Percentiles rank a stretch among this genome's conserved stretches.
Conservation (phyloP, 2,329 filamentous ascomycete species). For the Nemania abortiva region DNA sequence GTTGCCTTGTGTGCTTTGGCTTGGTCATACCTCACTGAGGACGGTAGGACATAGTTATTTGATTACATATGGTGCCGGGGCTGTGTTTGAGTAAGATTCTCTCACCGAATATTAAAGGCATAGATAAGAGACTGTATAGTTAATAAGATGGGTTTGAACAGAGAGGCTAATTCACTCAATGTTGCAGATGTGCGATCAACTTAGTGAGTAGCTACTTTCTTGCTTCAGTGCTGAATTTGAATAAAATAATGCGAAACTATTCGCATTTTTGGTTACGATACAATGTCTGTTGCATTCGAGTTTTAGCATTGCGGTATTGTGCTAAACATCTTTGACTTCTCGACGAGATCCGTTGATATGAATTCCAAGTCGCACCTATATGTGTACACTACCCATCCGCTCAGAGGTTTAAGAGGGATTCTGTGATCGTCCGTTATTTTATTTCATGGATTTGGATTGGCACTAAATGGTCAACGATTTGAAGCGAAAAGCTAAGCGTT, state of each 20-base stretch:
- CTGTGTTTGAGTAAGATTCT: background rate
- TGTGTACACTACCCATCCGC: too few relatives aligned
- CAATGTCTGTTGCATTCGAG: too few relatives aligned
- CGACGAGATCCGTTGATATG: too few relatives aligned
- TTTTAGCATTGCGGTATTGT: too few relatives aligned
- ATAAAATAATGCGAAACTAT: background rate
- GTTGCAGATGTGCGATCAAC: too few relatives aligned
- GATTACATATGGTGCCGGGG: too few relatives aligned
- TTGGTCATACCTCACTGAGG: conserved; percentile 48
- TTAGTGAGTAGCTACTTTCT: too few relatives aligned
- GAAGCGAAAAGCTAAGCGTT: background rate
- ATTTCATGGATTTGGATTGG: background rate
- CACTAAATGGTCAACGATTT: too few relatives aligned
- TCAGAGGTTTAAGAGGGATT: too few relatives aligned
- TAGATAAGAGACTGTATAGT: background rate
- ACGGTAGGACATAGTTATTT: background rate
- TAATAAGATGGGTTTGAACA: background rate
- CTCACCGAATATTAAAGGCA: background rate
- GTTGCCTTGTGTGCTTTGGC: conserved; percentile 47
- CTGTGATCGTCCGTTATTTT: background rate
- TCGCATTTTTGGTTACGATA: background rate
- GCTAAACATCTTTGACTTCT: too few relatives aligned
- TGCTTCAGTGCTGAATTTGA: background rate
- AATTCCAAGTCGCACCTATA: too few relatives aligned
- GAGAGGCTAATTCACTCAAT: background rate